Evolutionary conservation across 2,329 filamentous ascomycete genomes (phyloP).

Genomic region (Cadophora gregata): DNA sequence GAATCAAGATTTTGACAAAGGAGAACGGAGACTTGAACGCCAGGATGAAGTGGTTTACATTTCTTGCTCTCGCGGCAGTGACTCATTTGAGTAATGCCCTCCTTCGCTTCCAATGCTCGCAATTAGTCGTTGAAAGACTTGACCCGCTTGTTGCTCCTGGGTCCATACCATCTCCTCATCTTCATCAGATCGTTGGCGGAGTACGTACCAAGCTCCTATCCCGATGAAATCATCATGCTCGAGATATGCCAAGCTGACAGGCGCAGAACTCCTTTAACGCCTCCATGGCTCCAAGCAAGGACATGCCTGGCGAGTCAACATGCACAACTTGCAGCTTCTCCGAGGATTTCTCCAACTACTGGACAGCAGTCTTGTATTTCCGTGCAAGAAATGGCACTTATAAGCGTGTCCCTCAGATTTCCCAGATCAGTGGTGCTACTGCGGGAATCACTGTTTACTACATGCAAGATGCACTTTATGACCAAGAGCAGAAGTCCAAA

Average conservation of each 20-base stretch:
- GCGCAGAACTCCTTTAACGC: slow-evolving; percentile 47
- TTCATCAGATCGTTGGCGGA: slow-evolving; percentile 30
- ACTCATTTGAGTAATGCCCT: slow-evolving; percentile 20
- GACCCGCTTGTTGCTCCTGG: slow-evolving; percentile 28
- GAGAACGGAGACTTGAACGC: neutral
- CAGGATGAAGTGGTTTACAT: slow-evolving; percentile 24
- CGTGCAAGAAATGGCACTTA: slow-evolving; percentile 41
- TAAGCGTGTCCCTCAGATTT: slow-evolving; percentile 38
- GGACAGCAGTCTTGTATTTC: slow-evolving; percentile 43
- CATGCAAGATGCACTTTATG: slow-evolving; percentile 37
- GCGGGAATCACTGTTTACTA: slow-evolving; percentile 50
- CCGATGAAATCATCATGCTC: neutral
- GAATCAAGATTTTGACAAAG: neutral
- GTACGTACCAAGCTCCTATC: slow-evolving; percentile 3
- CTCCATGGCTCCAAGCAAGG: slow-evolving; percentile 44
- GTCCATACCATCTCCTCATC: slow-evolving; percentile 26
- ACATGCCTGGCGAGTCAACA: slow-evolving; percentile 40
- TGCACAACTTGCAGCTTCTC: slow-evolving; percentile 45
- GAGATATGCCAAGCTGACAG: neutral
- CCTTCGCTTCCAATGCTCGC: slow-evolving; percentile 31
- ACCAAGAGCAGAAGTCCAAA: slow-evolving; percentile 43
- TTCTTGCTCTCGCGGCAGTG: slow-evolving; percentile 17
- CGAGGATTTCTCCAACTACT: slow-evolving; percentile 46
- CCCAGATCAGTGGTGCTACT: slow-evolving; percentile 43
- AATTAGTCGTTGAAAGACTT: slow-evolving; percentile 27